phyloP scores from a whole-genome alignment of 495 filamentous ascomycete species.

The Penicillium angulare region DNA sequence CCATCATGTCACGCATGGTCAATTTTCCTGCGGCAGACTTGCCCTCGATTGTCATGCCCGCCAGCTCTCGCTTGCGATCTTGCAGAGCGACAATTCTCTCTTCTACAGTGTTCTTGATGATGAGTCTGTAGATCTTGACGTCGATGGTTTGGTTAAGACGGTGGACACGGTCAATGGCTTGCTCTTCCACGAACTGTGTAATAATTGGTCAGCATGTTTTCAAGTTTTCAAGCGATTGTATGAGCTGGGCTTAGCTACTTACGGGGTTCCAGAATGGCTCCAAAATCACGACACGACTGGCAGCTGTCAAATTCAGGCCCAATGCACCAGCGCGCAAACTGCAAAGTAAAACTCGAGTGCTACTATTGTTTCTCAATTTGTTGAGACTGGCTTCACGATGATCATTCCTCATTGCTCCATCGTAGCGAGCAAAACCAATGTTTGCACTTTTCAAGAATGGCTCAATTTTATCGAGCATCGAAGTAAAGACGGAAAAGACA shows the following conservation, averaged over 20 bases:
- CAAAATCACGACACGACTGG: constrained; percentile 87
- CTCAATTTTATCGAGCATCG: constrained; percentile 95
- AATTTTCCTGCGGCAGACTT: constrained; percentile 75
- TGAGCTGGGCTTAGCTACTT: constrained; percentile 29
- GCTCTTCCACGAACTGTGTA: constrained; percentile 85
- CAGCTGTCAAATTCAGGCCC: constrained; percentile 91
- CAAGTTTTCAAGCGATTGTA: neutral
- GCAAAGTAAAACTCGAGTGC: constrained; percentile 80
- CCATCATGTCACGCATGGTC: constrained; percentile 89
- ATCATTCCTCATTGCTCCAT: constrained; percentile 94
- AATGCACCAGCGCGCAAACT: constrained; percentile 89
- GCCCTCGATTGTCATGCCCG: constrained; percentile 80
- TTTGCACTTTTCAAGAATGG: constrained; percentile 76
- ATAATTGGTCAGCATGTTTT: constrained; percentile 19
- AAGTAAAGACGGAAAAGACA: constrained; percentile 96
- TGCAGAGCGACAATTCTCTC: constrained; percentile 90
- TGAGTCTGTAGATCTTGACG: constrained; percentile 91
- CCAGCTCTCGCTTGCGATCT: constrained; percentile 85
- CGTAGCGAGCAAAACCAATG: constrained; percentile 82
- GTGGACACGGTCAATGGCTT: constrained; percentile 97
- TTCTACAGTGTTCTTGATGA: constrained; percentile 81
- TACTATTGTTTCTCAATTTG: constrained; percentile 67
- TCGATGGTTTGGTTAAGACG: constrained; percentile 92
- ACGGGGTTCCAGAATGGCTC: constrained; percentile 98
- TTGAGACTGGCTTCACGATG: constrained; percentile 81